Conservation (phyloP, 139 green algal genomes). For the Chlamydomonas incerta region DNA sequence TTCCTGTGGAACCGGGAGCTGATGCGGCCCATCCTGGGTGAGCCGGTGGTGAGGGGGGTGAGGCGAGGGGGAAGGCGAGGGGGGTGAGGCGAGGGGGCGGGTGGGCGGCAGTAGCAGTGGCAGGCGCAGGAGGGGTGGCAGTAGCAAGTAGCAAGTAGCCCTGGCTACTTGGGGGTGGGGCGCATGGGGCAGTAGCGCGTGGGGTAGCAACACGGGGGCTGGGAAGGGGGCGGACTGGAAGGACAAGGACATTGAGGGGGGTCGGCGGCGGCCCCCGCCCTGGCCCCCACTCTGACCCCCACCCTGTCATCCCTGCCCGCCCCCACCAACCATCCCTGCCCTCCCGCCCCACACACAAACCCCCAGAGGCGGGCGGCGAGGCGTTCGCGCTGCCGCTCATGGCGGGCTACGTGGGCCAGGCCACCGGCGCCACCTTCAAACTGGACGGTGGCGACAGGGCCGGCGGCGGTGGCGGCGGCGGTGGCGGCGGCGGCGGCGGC, state of each 20-base stretch:
- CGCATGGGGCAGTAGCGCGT: too few relatives aligned
- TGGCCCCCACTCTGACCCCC: not conserved
- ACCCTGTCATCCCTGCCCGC: not conserved
- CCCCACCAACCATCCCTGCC: not conserved
- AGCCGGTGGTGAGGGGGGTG: too few relatives aligned
- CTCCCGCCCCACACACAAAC: too few relatives aligned
- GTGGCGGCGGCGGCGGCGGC: not conserved
- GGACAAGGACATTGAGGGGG: too few relatives aligned
- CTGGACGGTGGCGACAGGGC: too few relatives aligned
- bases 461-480: not conserved
- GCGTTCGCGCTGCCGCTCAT: slow-evolving; percentile 30
- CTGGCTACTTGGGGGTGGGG: too few relatives aligned
- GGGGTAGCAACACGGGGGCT: too few relatives aligned
- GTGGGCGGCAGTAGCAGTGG: too few relatives aligned
- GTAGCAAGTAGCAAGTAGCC: too few relatives aligned
- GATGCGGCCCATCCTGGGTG: slow-evolving; percentile 12
- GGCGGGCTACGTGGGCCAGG: slow-evolving; percentile 14
- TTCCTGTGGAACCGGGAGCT: slow-evolving; percentile 19
- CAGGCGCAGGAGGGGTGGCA: too few relatives aligned
- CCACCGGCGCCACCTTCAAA: not conserved
- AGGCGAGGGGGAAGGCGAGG: not conserved
- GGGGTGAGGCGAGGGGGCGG: not conserved
- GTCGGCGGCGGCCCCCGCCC: too few relatives aligned
- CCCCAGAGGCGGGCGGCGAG: slow-evolving; percentile 13
- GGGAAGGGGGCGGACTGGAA: too few relatives aligned